Percentiles rank a stretch among this genome's conserved stretches.
phyloP scores from a whole-genome alignment of 768 basidiomycete species.

The Leccinum pellstonianum region DNA sequence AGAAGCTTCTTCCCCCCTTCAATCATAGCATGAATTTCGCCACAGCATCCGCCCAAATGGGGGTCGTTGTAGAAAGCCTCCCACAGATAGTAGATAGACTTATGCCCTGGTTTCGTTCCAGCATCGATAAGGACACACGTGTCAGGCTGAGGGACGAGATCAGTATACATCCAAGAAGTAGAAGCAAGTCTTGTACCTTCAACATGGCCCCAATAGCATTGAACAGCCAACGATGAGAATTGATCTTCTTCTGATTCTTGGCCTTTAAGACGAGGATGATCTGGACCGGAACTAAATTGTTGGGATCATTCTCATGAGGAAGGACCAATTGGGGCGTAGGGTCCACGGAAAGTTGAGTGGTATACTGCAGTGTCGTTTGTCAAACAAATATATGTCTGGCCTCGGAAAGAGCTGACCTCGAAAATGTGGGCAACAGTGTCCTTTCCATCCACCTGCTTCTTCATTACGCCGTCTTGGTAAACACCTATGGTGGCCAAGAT shows the following conservation, averaged over 20 bases:
- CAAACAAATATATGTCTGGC: not conserved
- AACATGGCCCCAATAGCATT: conserved; percentile 86
- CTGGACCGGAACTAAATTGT: conserved; percentile 91
- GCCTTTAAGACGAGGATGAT: conserved; percentile 91
- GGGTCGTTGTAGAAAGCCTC: conserved; percentile 84
- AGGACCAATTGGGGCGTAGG: conserved; percentile 86
- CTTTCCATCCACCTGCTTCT: conserved; percentile 87
- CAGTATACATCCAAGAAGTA: conserved; percentile 2
- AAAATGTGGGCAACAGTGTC: conserved; percentile 93
- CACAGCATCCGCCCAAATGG: conserved; percentile 84
- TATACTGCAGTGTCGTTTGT: conserved; percentile 59
- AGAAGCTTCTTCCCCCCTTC: conserved; percentile 88
- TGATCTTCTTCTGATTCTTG: conserved; percentile 95
- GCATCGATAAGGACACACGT: conserved; percentile 92
- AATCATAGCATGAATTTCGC: conserved; percentile 97
- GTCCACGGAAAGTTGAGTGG: conserved; percentile 93
- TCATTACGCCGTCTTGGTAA: conserved; percentile 95
- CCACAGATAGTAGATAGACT: conserved; percentile 95
- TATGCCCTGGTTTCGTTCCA: conserved; percentile 95
- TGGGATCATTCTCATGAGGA: conserved; percentile 85
- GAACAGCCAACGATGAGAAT: conserved; percentile 94
- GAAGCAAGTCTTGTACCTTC: conserved; percentile 44
- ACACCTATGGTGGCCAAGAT: conserved; percentile 86
- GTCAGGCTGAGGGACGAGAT: conserved; percentile 60
- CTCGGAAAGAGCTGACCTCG: conserved; percentile 53